These are phyloP conservation scores for Alternaria ventricosa DNA, from an alignment of 2,329 filamentous ascomycete genomes.

Conservation along the genomic window DNA sequence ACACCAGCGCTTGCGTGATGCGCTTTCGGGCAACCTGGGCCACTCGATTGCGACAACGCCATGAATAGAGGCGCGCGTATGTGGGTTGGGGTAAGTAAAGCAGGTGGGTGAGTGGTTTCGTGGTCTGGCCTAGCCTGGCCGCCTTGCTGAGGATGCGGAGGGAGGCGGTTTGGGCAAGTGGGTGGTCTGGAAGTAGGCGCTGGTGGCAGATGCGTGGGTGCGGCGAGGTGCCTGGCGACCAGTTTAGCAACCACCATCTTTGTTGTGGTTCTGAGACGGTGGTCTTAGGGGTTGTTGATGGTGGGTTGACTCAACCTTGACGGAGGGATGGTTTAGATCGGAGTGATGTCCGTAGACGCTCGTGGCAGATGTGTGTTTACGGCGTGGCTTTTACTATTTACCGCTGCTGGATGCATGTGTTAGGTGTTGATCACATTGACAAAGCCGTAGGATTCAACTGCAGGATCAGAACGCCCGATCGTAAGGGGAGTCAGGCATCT, in stretches of 20 bases:
- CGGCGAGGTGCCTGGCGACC: conserved; percentile 2
- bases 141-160: neutral
- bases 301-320: neutral
- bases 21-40: neutral
- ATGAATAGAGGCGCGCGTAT: conserved; percentile 1
- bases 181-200: conserved; percentile 8
- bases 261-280: neutral
- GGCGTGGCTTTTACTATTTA: neutral
- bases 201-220: conserved; percentile 13
- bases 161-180: neutral
- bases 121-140: neutral
- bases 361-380: conserved; percentile 5
- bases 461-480: neutral
- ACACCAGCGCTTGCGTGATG: conserved; percentile 9
- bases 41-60: neutral
- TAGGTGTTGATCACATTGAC: neutral
- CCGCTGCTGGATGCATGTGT: neutral
- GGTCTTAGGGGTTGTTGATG: neutral
- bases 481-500: neutral
- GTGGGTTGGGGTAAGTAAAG: neutral
- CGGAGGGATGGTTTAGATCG: neutral
- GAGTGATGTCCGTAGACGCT: conserved; percentile 10
- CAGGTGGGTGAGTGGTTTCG: neutral
- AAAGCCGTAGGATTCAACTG: neutral
- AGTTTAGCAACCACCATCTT: neutral